These are phyloP conservation scores for Pseudopithomyces chartarum DNA, from an alignment of 2,329 filamentous ascomycete species.

Conservation along the genomic window DNA sequence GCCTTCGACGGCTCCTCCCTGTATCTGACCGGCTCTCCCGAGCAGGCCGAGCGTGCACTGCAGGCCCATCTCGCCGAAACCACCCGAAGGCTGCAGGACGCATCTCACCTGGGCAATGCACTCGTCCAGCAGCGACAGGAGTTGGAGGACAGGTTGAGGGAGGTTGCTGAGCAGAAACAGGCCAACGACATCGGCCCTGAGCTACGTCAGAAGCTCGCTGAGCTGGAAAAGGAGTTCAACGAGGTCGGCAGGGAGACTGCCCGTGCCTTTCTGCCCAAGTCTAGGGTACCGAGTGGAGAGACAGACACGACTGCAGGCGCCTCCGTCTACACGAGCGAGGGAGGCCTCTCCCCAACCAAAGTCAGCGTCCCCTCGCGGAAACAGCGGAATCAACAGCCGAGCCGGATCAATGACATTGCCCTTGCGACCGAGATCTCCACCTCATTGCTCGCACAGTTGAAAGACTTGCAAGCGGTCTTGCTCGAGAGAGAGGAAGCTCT, in stretches of 20 bases:
- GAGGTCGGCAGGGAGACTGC: conserved; percentile 90
- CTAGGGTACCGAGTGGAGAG: conserved; percentile 68
- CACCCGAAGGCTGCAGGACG: conserved; percentile 87
- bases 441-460: conserved; percentile 89
- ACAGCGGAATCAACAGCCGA: conserved; percentile 86
- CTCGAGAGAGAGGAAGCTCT: conserved; percentile 84
- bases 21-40: conserved; percentile 76
- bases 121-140: conserved; percentile 86
- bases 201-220: conserved; percentile 78
- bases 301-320: conserved; percentile 38
- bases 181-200: conserved; percentile 80
- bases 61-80: conserved; percentile 93
- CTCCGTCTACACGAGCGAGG: conserved; percentile 74
- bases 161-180: conserved; percentile 75
- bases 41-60: conserved; percentile 84
- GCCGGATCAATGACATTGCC: conserved; percentile 91
- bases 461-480: conserved; percentile 83
- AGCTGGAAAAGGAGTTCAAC: conserved; percentile 94
- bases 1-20: conserved; percentile 81
- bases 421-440: conserved; percentile 99
- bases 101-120: conserved; percentile 84
- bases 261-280: conserved; percentile 83
- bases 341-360: conserved; percentile 86
- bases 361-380: conserved; percentile 84
- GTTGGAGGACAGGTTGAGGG: conserved; percentile 78